phyloP scores from a whole-genome alignment of 306 rosid genomes.

The Cicer pinnatifidum region DNA sequence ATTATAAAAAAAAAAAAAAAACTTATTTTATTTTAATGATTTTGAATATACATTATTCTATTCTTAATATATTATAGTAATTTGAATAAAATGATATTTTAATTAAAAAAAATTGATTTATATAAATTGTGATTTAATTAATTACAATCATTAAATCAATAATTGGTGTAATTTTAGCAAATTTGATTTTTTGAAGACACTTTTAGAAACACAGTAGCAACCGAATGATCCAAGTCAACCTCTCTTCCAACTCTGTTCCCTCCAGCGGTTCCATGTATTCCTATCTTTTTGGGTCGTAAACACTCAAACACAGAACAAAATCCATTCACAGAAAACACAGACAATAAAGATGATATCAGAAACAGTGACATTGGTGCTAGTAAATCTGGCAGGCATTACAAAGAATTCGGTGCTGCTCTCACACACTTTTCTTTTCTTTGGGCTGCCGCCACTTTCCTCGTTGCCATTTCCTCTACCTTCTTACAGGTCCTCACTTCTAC shows the following conservation, averaged over 20 bases:
- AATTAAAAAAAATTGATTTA: no score
- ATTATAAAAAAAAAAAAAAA: no score
- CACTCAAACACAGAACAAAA: neutral
- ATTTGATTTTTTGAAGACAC: no score
- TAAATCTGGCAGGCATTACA: constrained; percentile 74
- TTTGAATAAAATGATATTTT: no score
- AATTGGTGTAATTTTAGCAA: no score
- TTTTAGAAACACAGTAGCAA: no score
- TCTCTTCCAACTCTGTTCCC: neutral
- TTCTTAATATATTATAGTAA: no score
- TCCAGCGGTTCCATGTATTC: neutral
- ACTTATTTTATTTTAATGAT: no score
- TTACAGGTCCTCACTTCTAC: constrained; percentile 58
- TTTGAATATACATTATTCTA: no score
- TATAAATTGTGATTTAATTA: no score
- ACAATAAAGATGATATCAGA: constrained; percentile 57
- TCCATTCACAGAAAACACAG: neutral
- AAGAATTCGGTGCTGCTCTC: constrained; percentile 73
- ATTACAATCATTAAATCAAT: no score
- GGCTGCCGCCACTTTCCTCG: constrained; percentile 91
- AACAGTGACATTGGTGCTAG: constrained; percentile 63
- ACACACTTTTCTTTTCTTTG: constrained; percentile 70
- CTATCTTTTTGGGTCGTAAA: neutral
- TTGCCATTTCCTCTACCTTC: constrained; percentile 84
- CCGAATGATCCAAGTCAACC: neutral